Evolutionary conservation across 73 alveolate genomes (phyloP).

Genomic region (Vitrella brassicaformis): DNA sequence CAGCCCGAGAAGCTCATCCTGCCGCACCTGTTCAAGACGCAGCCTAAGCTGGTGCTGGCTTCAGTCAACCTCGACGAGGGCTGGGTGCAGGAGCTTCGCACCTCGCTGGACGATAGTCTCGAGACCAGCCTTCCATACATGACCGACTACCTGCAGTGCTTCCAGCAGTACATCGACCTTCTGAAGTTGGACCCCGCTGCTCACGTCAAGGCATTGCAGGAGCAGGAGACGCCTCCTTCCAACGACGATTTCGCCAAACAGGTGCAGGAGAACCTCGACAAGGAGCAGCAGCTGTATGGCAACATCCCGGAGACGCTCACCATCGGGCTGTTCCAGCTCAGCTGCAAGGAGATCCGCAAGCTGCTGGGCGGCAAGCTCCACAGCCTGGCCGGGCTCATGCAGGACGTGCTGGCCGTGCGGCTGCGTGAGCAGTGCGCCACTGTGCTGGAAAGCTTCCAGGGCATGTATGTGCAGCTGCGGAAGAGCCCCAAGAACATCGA

Average conservation of each 20-base stretch:
- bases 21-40: constrained; percentile 71
- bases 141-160: no score
- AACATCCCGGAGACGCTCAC: constrained; percentile 65
- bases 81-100: constrained; percentile 45
- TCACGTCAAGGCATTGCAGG: constrained; percentile 45
- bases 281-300: constrained; percentile 54
- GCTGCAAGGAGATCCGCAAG: constrained; percentile 80
- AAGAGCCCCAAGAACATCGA: constrained; percentile 60
- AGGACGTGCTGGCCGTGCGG: constrained; percentile 51
- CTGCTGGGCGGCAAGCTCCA: constrained; percentile 70
- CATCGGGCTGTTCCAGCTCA: constrained; percentile 79
- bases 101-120: no score
- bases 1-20: constrained; percentile 63
- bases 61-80: constrained; percentile 74
- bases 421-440: constrained; percentile 26
- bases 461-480: constrained; percentile 47
- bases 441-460: constrained; percentile 42
- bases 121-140: no score
- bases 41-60: constrained; percentile 58
- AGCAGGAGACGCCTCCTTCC: constrained; percentile 63
- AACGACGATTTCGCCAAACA: constrained; percentile 57
- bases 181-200: no score
- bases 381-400: constrained; percentile 39
- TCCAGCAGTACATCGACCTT: no score
- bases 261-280: constrained; percentile 52